These are phyloP conservation scores for Chenopodium berlandieri DNA, from an alignment of 148 eudicot genomes.

Conservation along the genomic window DNA sequence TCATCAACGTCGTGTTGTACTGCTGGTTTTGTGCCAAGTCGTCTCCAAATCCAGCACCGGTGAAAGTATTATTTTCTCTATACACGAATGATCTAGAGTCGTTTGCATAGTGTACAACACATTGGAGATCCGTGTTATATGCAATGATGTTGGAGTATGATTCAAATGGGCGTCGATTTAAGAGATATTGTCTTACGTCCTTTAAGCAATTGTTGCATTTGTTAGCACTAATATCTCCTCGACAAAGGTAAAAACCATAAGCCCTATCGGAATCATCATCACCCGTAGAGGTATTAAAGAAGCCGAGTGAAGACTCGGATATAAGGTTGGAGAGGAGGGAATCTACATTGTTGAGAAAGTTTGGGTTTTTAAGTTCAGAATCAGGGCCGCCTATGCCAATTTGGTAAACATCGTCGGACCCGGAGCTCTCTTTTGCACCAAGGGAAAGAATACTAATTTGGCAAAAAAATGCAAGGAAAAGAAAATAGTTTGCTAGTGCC, in stretches of 20 bases:
- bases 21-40: background rate
- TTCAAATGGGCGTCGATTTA: background rate
- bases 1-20: constrained; percentile 22
- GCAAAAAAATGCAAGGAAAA: background rate
- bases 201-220: constrained; percentile 8
- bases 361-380: background rate
- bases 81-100: background rate
- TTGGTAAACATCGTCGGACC: background rate
- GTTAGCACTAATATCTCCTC: constrained; percentile 17
- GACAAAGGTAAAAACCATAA: constrained; percentile 20
- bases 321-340: constrained; percentile 1
- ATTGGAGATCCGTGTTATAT: background rate
- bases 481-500: background rate
- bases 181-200: background rate
- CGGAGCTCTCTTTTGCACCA: background rate
- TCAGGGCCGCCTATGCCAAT: background rate
- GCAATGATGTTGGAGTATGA: background rate
- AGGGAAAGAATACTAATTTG: background rate
- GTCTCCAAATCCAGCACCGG: background rate
- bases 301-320: background rate
- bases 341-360: background rate
- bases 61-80: background rate
- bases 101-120: constrained; percentile 29
- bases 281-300: constrained; percentile 7
- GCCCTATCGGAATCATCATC: background rate